Evolutionary conservation across 2,329 filamentous ascomycete species (phyloP).

Genomic region (Aspergillus pseudonomiae): DNA sequence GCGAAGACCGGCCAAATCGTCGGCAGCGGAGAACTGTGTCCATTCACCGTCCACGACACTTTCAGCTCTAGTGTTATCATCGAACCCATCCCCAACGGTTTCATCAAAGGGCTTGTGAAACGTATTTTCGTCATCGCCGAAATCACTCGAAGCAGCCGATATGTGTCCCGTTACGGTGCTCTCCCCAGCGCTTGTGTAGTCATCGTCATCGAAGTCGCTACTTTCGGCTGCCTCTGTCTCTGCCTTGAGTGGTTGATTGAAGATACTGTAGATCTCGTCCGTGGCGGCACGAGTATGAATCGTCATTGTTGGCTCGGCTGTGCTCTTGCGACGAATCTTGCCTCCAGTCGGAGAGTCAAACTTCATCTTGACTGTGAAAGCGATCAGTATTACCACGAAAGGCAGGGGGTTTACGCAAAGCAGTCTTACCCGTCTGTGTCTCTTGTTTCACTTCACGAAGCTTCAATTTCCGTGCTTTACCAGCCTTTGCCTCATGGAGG

Average conservation of each 20-base stretch:
- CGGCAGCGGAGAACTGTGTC: slow-evolving; percentile 82
- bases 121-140: slow-evolving; percentile 61
- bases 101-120: slow-evolving; percentile 46
- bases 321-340: slow-evolving; percentile 78
- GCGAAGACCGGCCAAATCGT: slow-evolving; percentile 42
- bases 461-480: slow-evolving; percentile 71
- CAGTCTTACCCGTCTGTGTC: slow-evolving; percentile 79
- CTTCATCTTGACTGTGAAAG: slow-evolving; percentile 77
- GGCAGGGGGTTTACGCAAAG: background rate
- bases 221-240: slow-evolving; percentile 61
- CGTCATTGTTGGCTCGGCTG: slow-evolving; percentile 92
- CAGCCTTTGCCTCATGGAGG: slow-evolving; percentile 32
- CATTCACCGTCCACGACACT: slow-evolving; percentile 71
- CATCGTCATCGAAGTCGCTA: slow-evolving; percentile 66
- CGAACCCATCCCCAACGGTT: slow-evolving; percentile 48
- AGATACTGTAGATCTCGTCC: slow-evolving; percentile 96
- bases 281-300: slow-evolving; percentile 93
- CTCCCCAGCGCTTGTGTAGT: slow-evolving; percentile 84
- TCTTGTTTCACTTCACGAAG: slow-evolving; percentile 80
- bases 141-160: slow-evolving; percentile 65
- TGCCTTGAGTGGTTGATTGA: slow-evolving; percentile 77
- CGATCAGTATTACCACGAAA: background rate
- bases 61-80: slow-evolving; percentile 50
- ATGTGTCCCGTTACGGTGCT: slow-evolving; percentile 78
- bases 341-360: slow-evolving; percentile 84